These are phyloP conservation scores for Xylariaceae sp. DNA, from an alignment of 2,329 filamentous ascomycete genomes.

Conservation along the genomic window DNA sequence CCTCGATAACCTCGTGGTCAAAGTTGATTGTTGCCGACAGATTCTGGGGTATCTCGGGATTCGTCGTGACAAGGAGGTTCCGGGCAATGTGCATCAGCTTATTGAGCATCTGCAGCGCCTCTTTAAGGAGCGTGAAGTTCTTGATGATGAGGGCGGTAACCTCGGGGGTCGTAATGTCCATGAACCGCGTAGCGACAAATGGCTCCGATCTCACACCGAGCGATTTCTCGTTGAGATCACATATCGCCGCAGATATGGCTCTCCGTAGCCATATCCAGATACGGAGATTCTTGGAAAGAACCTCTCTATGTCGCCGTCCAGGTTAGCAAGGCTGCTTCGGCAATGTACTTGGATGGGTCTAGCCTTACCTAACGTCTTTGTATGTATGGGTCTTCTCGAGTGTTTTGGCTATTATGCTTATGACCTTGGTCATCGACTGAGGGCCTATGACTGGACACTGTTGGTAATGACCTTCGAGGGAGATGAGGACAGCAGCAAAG, in stretches of 20 bases:
- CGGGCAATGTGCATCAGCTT: conserved; percentile 62
- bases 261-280: conserved; percentile 61
- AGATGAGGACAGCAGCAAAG: conserved; percentile 56
- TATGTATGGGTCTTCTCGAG: conserved; percentile 59
- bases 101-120: conserved; percentile 58
- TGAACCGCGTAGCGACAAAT: conserved; percentile 47
- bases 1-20: conserved; percentile 60
- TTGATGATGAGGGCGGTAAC: conserved; percentile 58
- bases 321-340: conserved; percentile 3
- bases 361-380: conserved; percentile 51
- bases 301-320: conserved; percentile 41
- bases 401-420: conserved; percentile 53
- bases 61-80: conserved; percentile 58
- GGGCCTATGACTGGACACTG: conserved; percentile 52
- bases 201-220: conserved; percentile 50
- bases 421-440: conserved; percentile 49
- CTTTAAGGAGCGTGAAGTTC: conserved; percentile 55
- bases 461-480: conserved; percentile 57
- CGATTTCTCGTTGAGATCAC: conserved; percentile 54
- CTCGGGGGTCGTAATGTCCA: conserved; percentile 53
- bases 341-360: neutral
- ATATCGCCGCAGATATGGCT: conserved; percentile 56
- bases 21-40: conserved; percentile 59
- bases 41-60: conserved; percentile 60
- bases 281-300: conserved; percentile 55